phyloP scores from a whole-genome alignment of 202 grass and related monocot genomes.

The Schoenoplectus triqueter region DNA sequence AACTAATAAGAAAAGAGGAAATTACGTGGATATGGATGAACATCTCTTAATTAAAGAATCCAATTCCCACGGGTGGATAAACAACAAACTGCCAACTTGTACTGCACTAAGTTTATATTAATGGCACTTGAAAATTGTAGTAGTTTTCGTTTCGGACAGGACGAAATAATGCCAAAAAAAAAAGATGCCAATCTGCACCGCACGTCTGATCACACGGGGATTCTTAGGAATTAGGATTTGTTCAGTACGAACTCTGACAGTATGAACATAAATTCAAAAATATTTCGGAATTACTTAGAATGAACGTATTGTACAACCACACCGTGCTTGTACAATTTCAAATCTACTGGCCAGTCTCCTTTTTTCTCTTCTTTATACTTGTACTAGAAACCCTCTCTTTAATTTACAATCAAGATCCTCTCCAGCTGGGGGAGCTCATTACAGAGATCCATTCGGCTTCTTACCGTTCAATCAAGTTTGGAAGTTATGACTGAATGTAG shows the following conservation, averaged over 20 bases:
- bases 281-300: neutral
- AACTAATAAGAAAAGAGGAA: slow-evolving; percentile 1
- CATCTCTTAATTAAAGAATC: neutral
- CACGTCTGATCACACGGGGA: neutral
- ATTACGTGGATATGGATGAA: neutral
- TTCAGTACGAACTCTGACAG: neutral
- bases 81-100: neutral
- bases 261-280: neutral
- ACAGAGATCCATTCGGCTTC: neutral
- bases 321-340: too few relatives aligned
- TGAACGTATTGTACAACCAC: neutral
- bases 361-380: too few relatives aligned
- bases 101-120: neutral
- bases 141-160: neutral
- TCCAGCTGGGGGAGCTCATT: neutral
- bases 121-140: neutral
- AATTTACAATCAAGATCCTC: neutral
- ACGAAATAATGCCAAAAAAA: too few relatives aligned
- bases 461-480: neutral
- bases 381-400: neutral
- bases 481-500: too few relatives aligned
- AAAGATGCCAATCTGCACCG: neutral
- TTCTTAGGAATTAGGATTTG: neutral
- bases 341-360: too few relatives aligned
- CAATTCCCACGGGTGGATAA: neutral